Percentiles rank a stretch among this genome's conserved stretches.
These are phyloP conservation scores for Capsicum pubescens DNA, from an alignment of 257 asterid species.

Conservation along the genomic window DNA sequence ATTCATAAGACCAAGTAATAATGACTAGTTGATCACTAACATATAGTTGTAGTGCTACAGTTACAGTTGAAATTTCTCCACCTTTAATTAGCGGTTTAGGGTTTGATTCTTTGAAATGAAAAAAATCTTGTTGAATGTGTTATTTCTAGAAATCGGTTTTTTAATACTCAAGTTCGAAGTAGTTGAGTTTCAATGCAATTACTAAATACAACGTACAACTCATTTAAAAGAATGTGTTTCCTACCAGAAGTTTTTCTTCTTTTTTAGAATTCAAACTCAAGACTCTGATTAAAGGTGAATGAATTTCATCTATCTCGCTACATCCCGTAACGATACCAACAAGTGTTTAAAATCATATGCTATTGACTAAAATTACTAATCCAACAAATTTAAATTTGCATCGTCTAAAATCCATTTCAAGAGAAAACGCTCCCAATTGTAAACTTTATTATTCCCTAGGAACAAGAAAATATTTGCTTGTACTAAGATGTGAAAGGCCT, in stretches of 20 bases:
- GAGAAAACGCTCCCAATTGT: rapidly evolving
- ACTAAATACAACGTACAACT: no score
- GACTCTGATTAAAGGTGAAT: not conserved
- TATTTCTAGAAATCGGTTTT: not conserved
- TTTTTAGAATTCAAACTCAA: not conserved
- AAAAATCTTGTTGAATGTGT: not conserved
- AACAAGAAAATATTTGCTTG: not conserved
- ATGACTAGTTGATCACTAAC: not conserved
- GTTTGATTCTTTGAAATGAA: not conserved
- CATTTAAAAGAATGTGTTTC: no score
- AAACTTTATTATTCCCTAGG: not conserved
- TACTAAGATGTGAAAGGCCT: not conserved
- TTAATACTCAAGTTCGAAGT: not conserved
- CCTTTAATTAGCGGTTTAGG: not conserved
- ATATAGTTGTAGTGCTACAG: not conserved
- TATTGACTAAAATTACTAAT: rapidly evolving
- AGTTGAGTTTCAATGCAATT: not conserved
- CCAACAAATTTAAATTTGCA: not conserved
- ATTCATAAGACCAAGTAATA: not conserved
- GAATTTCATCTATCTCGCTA: not conserved
- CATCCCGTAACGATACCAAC: not conserved
- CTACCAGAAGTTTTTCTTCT: no score
- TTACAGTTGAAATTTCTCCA: not conserved
- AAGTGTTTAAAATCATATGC: not conserved
- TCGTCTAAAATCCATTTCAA: not conserved